Evolutionary conservation across 1,139 yeast genomes (phyloP).

Genomic region (Blastobotrys apis): DNA sequence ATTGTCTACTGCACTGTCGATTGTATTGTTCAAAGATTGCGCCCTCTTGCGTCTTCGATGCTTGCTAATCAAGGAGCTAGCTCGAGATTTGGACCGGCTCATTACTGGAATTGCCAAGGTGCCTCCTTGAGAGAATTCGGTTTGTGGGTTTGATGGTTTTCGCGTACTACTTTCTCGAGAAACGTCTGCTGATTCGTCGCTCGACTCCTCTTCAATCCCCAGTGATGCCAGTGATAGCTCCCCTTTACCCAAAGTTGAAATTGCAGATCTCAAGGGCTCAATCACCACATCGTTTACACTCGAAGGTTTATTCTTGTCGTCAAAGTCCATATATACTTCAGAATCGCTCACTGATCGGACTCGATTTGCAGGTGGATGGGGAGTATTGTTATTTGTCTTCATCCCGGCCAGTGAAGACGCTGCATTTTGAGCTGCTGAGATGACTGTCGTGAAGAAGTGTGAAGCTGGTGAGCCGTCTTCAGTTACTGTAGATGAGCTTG

Average conservation of each 20-base stretch:
- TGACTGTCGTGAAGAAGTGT: conserved; percentile 26
- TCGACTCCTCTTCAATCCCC: conserved; percentile 33
- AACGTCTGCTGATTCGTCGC: neutral
- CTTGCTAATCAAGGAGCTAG: conserved; percentile 14
- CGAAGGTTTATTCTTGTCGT: conserved; percentile 6
- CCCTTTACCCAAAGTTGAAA: conserved; percentile 68
- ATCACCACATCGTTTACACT: conserved; percentile 44
- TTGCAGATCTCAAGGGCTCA: conserved; percentile 50
- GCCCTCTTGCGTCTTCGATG: conserved; percentile 9
- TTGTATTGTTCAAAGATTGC: conserved; percentile 7
- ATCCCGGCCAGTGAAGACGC: conserved; percentile 28
- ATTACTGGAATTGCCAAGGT: conserved; percentile 15
- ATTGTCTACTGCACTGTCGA: neutral
- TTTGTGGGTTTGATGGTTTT: conserved; percentile 1
- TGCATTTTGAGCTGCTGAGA: conserved; percentile 35
- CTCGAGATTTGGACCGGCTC: conserved; percentile 17
- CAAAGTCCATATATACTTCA: conserved; percentile 15
- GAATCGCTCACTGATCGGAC: conserved; percentile 14
- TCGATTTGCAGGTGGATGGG: neutral
- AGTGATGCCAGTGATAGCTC: conserved; percentile 59
- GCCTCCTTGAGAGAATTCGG: conserved; percentile 16
- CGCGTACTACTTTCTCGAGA: neutral
- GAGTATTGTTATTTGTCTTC: conserved; percentile 1
- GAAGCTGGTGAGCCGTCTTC: conserved; percentile 28
- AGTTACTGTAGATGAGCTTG: too few species aligned